A percentile compares a stretch with the other conserved stretches of the same genome.
phyloP scores from a whole-genome alignment of 2,329 filamentous ascomycete genomes.

The Capronia americana region DNA sequence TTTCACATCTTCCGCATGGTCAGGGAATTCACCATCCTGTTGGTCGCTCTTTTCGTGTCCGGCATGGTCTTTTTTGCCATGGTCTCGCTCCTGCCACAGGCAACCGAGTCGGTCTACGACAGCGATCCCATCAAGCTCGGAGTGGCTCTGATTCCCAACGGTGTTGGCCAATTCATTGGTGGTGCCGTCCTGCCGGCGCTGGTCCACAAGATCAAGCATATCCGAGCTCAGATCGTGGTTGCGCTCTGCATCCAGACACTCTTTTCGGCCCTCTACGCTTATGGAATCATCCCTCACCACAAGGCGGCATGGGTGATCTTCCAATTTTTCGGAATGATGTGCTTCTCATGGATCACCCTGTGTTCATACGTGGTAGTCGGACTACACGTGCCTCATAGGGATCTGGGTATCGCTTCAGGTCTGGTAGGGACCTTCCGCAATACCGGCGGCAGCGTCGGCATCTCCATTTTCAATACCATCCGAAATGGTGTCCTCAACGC shows the following conservation, averaged over 20 bases:
- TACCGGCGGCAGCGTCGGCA: conserved; percentile 37
- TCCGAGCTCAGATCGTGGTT: conserved; percentile 27
- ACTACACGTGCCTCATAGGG: conserved; percentile 22
- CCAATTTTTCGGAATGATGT: conserved; percentile 34
- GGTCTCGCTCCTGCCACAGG: conserved; percentile 55
- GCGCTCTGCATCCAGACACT: conserved; percentile 39
- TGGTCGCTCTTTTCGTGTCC: conserved; percentile 20
- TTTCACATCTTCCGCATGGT: conserved; percentile 21
- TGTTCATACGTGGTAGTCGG: conserved; percentile 23
- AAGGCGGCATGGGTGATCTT: conserved; percentile 38
- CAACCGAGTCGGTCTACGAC: conserved; percentile 51
- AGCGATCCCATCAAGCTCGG: conserved; percentile 49
- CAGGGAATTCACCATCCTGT: conserved; percentile 17
- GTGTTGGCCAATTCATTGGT: conserved; percentile 21
- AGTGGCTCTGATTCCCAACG: conserved; percentile 45
- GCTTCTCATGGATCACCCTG: conserved; percentile 24
- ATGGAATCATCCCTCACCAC: conserved; percentile 20
- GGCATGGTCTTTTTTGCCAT: conserved; percentile 56
- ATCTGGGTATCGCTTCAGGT: conserved; percentile 25
- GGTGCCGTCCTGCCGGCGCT: conserved; percentile 15
- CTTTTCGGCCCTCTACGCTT: conserved; percentile 36
- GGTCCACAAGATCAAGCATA: conserved; percentile 25
- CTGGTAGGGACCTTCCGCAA: conserved; percentile 30
- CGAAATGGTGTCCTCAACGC: conserved; percentile 26
- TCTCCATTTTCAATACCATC: conserved; percentile 41